These are phyloP conservation scores for Crucihimalaya himalaica DNA, from an alignment of 345 rosid genomes.

Conservation along the genomic window DNA sequence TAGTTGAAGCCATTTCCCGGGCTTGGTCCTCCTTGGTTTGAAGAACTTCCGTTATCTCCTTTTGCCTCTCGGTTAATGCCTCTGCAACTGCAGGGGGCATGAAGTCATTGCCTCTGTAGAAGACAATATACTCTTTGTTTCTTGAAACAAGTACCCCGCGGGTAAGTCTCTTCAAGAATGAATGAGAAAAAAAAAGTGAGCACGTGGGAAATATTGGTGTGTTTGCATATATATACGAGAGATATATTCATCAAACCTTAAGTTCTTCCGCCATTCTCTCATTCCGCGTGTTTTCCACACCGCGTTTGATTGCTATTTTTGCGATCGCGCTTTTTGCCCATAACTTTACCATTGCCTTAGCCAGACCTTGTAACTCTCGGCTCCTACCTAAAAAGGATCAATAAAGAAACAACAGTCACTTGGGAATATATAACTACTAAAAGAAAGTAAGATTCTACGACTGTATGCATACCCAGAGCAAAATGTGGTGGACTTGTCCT, in stretches of 20 bases:
- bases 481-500: constrained; percentile 81
- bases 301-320: constrained; percentile 91
- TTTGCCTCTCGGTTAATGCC: constrained; percentile 63
- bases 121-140: constrained; percentile 88
- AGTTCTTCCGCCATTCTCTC: constrained; percentile 98
- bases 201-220: not conserved
- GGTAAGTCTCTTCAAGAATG: constrained; percentile 65
- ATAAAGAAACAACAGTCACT: constrained; percentile 21
- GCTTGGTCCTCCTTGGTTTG: constrained; percentile 81
- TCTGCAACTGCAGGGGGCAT: constrained; percentile 66
- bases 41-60: constrained; percentile 47
- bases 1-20: constrained; percentile 52
- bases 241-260: constrained; percentile 50
- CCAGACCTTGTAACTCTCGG: constrained; percentile 84
- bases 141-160: constrained; percentile 82
- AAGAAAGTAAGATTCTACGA: constrained; percentile 8
- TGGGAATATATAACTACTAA: not conserved
- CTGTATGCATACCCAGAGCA: constrained; percentile 62
- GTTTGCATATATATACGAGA: not conserved
- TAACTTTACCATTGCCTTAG: constrained; percentile 78
- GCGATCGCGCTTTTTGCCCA: constrained; percentile 86
- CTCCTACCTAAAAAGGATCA: constrained; percentile 63
- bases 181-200: constrained; percentile 33
- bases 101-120: constrained; percentile 94
- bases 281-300: constrained; percentile 74